Base-by-base conservation (phyloP, 192 early-diverging fungal genomes). In the Podila verticillata region DNA sequence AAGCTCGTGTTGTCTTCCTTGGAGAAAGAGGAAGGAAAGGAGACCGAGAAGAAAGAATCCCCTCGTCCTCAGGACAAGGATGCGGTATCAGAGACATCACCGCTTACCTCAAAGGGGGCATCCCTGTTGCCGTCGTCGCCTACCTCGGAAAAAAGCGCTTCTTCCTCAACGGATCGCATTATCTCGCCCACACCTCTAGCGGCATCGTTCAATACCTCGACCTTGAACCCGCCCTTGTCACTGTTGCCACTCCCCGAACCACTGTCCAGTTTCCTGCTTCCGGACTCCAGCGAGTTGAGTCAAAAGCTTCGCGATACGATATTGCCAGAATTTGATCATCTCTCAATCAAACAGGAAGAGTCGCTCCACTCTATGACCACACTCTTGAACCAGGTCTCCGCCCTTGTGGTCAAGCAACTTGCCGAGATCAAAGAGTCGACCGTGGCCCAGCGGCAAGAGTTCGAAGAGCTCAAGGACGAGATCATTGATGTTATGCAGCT, bases 311-410 rank as follows among this genome's bases (percentile, higher is more conserved):
- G 68, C 8, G 75, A 79, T 24, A 79, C 75, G 9, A 79, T 79
- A 19, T 59, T 79, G 7, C 75, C 75, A 12, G 75, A 79, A 36
- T 71, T 79, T 24, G 75, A 79, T n/a, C 75, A 79, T 49, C 69
- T 79, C 15, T 67, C 75, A 0, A 62, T 67, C 26, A 79, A 79
- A 31, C 75, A 79, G 28, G 75, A 79, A 57, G 75, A 79, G 7
- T 79, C 75, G 0, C 63, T 71, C 7, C 75, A 79, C 31, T 65
- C 75, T 0, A 71, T 87, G 65, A 82, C 85, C 12, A 54, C 67
- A 9, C 68, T 87, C 15, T 68, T 84, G 24, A 85, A 87, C 34
- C 83, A 85, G 47, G 72, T 74, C 20, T 84, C 84, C 0, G 69
- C 84, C 0, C 22, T 79, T 5, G 26, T 79, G 13, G 68, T 71